Percentiles rank a stretch among this genome's conserved stretches.
Evolutionary conservation across 2,329 filamentous ascomycete species (phyloP).

Genomic region (Dryadomyces sulphureus): DNA sequence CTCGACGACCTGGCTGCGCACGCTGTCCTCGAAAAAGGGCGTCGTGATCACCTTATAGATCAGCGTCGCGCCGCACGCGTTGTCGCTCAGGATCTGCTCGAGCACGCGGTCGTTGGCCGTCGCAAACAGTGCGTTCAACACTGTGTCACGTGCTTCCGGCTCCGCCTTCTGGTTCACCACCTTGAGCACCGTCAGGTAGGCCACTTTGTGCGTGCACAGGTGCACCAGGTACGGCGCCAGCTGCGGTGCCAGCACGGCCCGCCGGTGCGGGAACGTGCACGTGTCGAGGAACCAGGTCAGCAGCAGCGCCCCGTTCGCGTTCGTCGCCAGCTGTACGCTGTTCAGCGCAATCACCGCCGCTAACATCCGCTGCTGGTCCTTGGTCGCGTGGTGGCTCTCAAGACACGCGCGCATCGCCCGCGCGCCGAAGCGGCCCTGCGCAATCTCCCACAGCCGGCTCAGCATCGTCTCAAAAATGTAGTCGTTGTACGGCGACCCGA

Average conservation of each 20-base stretch:
- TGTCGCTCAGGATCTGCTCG: conserved; percentile 81
- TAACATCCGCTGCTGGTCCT: conserved; percentile 89
- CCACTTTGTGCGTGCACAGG: conserved; percentile 96
- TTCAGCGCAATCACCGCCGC: conserved; percentile 91
- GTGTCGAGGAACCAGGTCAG: conserved; percentile 98
- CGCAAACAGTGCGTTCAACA: conserved; percentile 86
- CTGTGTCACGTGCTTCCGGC: conserved; percentile 76
- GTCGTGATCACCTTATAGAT: conserved; percentile 99
- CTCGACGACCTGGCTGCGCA: conserved; percentile 76
- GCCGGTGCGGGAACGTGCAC: conserved; percentile 84
- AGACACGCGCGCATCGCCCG: conserved; percentile 93
- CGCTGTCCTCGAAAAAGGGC: conserved; percentile 88
- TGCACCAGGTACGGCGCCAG: conserved; percentile 88
- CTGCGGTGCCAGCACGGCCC: conserved; percentile 80
- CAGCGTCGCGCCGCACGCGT: conserved; percentile 80
- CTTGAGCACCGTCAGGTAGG: conserved; percentile 91
- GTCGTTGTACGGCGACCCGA: conserved; percentile 75
- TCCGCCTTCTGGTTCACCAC: conserved; percentile 97
- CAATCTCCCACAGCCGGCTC: conserved; percentile 80
- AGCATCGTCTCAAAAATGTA: conserved; percentile 99
- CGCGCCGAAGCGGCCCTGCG: conserved; percentile 86
- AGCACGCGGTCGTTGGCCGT: conserved; percentile 72
- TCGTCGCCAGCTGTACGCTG: conserved; percentile 90
- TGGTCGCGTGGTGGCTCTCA: conserved; percentile 88
- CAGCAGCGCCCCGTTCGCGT: conserved; percentile 84